These are phyloP conservation scores for Suillus fuscotomentosus DNA, from an alignment of 768 basidiomycete genomes.

Conservation along the genomic window DNA sequence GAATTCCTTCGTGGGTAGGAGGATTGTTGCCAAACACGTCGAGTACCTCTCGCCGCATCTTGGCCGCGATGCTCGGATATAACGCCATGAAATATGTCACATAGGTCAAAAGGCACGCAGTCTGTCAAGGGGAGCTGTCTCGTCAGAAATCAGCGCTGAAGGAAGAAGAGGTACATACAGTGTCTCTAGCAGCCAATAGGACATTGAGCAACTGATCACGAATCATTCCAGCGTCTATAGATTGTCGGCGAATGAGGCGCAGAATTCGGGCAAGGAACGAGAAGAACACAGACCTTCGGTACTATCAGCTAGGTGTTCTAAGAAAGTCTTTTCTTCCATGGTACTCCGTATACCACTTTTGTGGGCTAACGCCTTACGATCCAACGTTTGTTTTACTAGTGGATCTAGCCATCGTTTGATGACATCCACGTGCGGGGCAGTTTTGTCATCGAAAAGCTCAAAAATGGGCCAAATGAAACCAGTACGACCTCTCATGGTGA, in stretches of 20 bases:
- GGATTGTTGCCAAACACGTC: constrained; percentile 48
- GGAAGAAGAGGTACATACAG: constrained; percentile 41
- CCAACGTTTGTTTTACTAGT: constrained; percentile 52
- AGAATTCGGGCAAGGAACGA: constrained; percentile 1
- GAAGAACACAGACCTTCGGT: constrained; percentile 50
- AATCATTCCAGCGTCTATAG: constrained; percentile 59
- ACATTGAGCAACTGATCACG: constrained; percentile 79
- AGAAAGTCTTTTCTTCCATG: constrained; percentile 56
- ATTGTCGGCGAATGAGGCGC: constrained; percentile 8
- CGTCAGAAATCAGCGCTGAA: background rate
- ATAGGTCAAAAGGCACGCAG: constrained; percentile 67
- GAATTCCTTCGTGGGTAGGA: constrained; percentile 57
- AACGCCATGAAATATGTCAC: constrained; percentile 68
- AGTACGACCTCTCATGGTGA: constrained; percentile 32
- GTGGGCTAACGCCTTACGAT: constrained; percentile 39
- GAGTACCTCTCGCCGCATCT: constrained; percentile 61
- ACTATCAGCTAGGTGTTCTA: constrained; percentile 65
- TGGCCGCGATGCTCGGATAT: constrained; percentile 53
- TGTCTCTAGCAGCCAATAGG: constrained; percentile 76
- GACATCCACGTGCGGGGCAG: constrained; percentile 30
- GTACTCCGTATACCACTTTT: constrained; percentile 37
- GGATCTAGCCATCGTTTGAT: constrained; percentile 56
- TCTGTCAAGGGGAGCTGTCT: constrained; percentile 36
- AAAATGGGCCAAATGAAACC: constrained; percentile 43
- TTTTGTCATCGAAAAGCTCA: constrained; percentile 41